Evolutionary conservation across 2,329 filamentous ascomycete genomes (phyloP), one percentile per base, ranked within the genome.

Genomic region (Stemphylium beticola): DNA sequence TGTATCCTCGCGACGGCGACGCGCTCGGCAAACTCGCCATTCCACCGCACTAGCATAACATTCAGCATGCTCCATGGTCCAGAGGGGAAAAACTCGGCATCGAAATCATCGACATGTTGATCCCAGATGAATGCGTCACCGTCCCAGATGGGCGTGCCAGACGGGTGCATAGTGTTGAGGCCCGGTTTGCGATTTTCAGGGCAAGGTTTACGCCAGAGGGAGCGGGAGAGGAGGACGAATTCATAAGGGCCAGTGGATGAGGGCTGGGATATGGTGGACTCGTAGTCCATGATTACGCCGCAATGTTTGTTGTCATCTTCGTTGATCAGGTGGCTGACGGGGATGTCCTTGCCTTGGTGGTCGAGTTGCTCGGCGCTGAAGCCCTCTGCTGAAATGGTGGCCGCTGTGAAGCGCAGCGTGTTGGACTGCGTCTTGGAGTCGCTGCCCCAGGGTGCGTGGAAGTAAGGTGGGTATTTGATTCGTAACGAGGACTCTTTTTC

Each of bases 31-130:
- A 55, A 38, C 14, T 58, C 62, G 8, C 63, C 65, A 18, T 65
- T 61, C 68, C 68, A 72, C 38, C 66, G 62, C 8, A 74, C 65
- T 33, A 74, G 45, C 63, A 74, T 66, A 6, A 73, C 68, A 50
- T 73, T 74, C 5, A 71, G 50, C 69, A 73, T 64, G 33, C 64
- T 68, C 71, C 71, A 74, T 17, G 66, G 62, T 4, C 65, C 67
- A 10, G 45, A n/a, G 8, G 45, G 46, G 36, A 65, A 72, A 0
- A 58, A 39, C 7, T 53, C 49, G 3, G 67, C 67, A 24, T 72
- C 64, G 17, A 65, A 68, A 37, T 73, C 71, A 3, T 55, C 50
- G 31, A 73, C 55, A 17, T 66, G 56, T 29, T 68, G 43, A 12
- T 72, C 64, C 67, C 68, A 72, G 2, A 71, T 36, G 39, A 73